Percentiles rank a stretch among this genome's conserved stretches.
phyloP scores from a whole-genome alignment of 306 rosid species.

The Erythrophleum fordii region DNA sequence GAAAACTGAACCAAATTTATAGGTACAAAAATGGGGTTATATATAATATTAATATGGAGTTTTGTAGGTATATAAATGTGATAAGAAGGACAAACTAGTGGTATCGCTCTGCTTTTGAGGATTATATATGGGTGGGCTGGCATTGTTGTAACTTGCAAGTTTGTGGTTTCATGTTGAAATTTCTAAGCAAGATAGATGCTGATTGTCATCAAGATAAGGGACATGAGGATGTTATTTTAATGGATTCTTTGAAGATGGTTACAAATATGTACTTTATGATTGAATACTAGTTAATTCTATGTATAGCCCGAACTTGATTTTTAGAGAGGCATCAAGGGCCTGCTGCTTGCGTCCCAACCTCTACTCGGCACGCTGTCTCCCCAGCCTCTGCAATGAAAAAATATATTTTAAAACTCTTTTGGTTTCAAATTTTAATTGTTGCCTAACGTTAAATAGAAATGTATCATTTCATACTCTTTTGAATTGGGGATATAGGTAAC shows the following conservation, averaged over 20 bases:
- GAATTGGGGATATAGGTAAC: too few species aligned
- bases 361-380: constrained; percentile 47
- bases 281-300: constrained; percentile 4
- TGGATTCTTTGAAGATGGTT: constrained; percentile 39
- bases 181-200: constrained; percentile 50
- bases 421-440: neutral
- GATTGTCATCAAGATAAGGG: constrained; percentile 47
- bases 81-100: constrained; percentile 33
- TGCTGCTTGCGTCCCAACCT: constrained; percentile 40
- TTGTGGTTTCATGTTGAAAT: constrained; percentile 41
- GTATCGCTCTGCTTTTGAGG: constrained; percentile 48
- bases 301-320: neutral
- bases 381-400: constrained; percentile 28
- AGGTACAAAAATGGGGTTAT: constrained; percentile 26
- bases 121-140: constrained; percentile 51
- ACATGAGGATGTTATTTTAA: constrained; percentile 48
- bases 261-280: constrained; percentile 44
- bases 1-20: constrained; percentile 53
- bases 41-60: constrained; percentile 32
- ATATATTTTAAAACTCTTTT: neutral
- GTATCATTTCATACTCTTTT: too few species aligned
- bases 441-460: too few species aligned
- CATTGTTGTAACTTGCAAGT: constrained; percentile 43
- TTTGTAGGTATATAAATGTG: constrained; percentile 26
- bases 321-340: constrained; percentile 34